phyloP scores from a whole-genome alignment of 2,329 filamentous ascomycete genomes.

The Dactylellina drechsleri region DNA sequence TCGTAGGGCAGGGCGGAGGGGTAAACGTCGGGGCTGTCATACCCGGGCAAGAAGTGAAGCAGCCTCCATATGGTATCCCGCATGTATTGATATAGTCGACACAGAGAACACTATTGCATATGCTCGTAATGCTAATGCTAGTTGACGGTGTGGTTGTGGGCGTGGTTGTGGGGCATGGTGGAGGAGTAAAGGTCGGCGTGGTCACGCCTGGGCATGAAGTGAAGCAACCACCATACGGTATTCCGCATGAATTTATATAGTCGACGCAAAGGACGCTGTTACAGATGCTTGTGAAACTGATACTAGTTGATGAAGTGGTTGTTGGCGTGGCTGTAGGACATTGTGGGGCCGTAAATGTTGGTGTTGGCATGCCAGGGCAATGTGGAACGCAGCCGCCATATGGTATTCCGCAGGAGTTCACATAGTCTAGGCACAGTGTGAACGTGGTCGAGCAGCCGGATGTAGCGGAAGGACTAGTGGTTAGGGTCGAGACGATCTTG shows the following conservation, averaged over 20 bases:
- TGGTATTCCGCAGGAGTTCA: background rate
- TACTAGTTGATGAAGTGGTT: background rate
- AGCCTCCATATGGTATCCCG: background rate
- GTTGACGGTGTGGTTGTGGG: background rate
- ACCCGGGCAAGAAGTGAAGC: background rate
- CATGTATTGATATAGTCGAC: constrained; percentile 7
- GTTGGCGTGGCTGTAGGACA: constrained; percentile 11
- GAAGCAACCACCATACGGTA: constrained; percentile 41
- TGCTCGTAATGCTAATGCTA: background rate
- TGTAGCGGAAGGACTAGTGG: background rate
- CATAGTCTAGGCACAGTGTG: background rate
- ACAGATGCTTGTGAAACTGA: background rate
- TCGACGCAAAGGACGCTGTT: constrained; percentile 44
- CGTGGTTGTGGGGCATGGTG: constrained; percentile 30
- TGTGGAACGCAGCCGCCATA: background rate
- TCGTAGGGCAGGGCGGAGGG: background rate
- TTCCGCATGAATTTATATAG: constrained; percentile 49
- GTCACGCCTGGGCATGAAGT: constrained; percentile 18
- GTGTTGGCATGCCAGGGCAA: background rate
- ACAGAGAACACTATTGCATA: background rate
- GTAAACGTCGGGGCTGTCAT: background rate
- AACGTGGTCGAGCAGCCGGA: background rate
- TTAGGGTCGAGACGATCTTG: background rate
- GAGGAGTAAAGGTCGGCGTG: constrained; percentile 26
- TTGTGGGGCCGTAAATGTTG: background rate